Base-by-base conservation (phyloP, 306 rosid genomes). In the Lupinus albus region DNA sequence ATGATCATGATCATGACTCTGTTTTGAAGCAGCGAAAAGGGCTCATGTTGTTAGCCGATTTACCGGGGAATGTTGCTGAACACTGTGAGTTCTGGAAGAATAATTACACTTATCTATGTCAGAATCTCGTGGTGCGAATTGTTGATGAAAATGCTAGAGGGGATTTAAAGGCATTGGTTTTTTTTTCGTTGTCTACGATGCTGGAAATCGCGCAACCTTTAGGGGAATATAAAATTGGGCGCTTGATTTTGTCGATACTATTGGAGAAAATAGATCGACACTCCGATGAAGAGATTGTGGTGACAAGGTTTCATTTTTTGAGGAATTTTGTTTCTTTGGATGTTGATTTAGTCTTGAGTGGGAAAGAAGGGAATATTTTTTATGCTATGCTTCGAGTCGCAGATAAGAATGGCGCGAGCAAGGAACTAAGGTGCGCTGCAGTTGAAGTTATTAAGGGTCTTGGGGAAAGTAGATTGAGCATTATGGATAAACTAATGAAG, bases 361-460 rank as follows among this genome's bases (percentile, higher is more conserved):
- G 13, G 20, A 16, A 13, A 20, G 11, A 56, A 7, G 8, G 18
- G 4, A 1, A 2, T 3, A 21, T 71, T 52, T 64, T 71, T 60
- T 13, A 14, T n/a, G 21, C 57, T 8, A 41, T 77, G 74, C 36
- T 77, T 48, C 52, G 14, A 1, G 16, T 71, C 2, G 64, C 33
- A 3, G 69, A 12, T 16, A 3, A 1, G 47, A 6, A 25, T 28
- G 64, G 9, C 15, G 30, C 8, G 14, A 42, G 55, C 9, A 12
- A 44, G 42, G 21, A 56, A 8, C 0, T 57, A 14, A 49, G 7
- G 57, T 15, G 2, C 13, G 39, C 11, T n/a, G 77, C 68, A 8
- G 3, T 71, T 28, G 0, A 9, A n/a, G 16, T 77, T 49, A 2
- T 77, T 11, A 15, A 6, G 44, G 51, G 6, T 11, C 68, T 70